Evolutionary conservation across 1,139 yeast species (phyloP), one percentile per base, ranked within the genome.

Genomic region (Suhomyces choctaworum): DNA sequence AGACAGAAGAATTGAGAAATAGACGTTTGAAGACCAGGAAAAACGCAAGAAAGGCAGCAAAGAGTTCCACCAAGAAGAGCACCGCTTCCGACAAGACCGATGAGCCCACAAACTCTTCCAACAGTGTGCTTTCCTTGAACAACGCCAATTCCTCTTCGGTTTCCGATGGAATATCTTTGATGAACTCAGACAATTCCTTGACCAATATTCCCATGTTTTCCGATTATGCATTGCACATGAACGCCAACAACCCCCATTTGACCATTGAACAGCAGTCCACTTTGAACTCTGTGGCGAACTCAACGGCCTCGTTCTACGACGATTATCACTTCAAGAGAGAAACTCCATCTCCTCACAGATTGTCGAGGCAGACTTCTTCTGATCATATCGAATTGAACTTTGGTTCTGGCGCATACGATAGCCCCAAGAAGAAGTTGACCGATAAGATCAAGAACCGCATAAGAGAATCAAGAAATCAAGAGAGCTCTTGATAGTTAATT

Each of bases 201-300:
- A 74, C 81, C 5, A 71, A 77, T 46, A 73, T 78, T 32, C 82
- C 82, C 1, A 58, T 76, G 62, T 76, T 76, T 44, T 70, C 76
- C 11, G 76, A 70, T 43, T 70, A 69, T 41, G 58, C 53, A 15
- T 58, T 70, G 40, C 70, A 67, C 45, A 58, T 51, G 43, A 66
- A 66, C 46, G 63, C 57, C 9, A 56, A 47, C 34, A 58, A 60
- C 36, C 52, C 57, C 10, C 39, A 50, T 31, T 42, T 58, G 35
- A 46, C 49, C 16, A 37, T 59, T 21, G 61, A 58, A 15, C 51
- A 50, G 14, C 63, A 58, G 34, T 61, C 67, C 7, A 47, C 52
- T 9, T 43, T 48, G n/a, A 54, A 51, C 23, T 60, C 61, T 22
- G 48, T 58, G 3, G 47, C 46, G 2, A 55, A 51, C 27, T 60